Evolutionary conservation across 306 rosid genomes (phyloP).

Genomic region (Pyrus communis): DNA sequence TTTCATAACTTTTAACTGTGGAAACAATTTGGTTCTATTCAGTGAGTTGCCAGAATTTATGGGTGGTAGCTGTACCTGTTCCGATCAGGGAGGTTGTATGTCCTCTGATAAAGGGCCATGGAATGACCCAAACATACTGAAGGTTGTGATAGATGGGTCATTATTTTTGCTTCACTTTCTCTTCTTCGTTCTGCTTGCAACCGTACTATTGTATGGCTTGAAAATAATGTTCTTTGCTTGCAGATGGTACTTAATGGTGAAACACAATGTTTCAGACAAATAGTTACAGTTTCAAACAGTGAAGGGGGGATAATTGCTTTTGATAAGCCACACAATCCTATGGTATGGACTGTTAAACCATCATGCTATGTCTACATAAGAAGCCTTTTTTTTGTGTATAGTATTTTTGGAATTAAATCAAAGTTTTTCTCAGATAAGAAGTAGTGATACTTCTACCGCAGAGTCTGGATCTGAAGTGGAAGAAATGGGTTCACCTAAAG

Average conservation of each 20-base stretch:
- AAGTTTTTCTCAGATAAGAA: slow-evolving; percentile 36
- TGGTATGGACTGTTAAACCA: slow-evolving; percentile 32
- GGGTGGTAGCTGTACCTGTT: slow-evolving; percentile 82
- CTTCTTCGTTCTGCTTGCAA: slow-evolving; percentile 2
- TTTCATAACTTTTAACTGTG: slow-evolving; percentile 8
- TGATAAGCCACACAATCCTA: slow-evolving; percentile 48
- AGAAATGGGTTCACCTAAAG: slow-evolving; percentile 73
- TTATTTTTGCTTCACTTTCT: background rate
- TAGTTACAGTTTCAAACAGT: slow-evolving; percentile 50
- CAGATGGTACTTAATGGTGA: slow-evolving; percentile 76
- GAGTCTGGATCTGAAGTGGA: slow-evolving; percentile 96
- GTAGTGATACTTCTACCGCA: slow-evolving; percentile 81
- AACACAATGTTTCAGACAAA: slow-evolving; percentile 59
- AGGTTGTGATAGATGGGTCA: slow-evolving; percentile 40
- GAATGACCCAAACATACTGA: slow-evolving; percentile 67
- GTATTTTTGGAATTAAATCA: background rate
- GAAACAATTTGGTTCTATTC: slow-evolving; percentile 18
- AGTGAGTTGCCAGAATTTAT: slow-evolving; percentile 88
- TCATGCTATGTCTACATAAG: slow-evolving; percentile 12
- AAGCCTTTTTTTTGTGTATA: slow-evolving; percentile 4
- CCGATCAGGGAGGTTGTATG: slow-evolving; percentile 75
- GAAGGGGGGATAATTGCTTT: slow-evolving; percentile 52
- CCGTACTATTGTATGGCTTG: slow-evolving; percentile 13
- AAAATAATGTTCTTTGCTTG: slow-evolving; percentile 14
- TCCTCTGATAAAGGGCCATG: slow-evolving; percentile 90